Conservation (phyloP, 1,284 basidiomycete genomes). For the Sanguinoderma infundibulare region DNA sequence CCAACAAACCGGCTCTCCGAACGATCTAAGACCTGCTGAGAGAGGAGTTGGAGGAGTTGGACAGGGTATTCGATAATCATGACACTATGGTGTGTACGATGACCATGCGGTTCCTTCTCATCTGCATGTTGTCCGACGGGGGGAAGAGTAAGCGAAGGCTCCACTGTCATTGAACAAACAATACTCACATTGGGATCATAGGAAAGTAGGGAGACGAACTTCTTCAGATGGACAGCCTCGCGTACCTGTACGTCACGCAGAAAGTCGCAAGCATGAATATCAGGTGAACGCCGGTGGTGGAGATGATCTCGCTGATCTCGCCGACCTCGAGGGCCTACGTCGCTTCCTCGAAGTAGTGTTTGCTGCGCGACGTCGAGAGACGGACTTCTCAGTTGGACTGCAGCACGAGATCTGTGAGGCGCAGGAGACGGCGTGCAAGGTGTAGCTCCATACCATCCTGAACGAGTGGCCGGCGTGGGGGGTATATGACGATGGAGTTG, state of each 20-base stretch:
- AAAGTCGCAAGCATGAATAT: neutral
- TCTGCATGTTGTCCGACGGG: too few relatives aligned
- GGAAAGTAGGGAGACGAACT: conserved; percentile 72
- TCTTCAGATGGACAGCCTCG: conserved; percentile 86
- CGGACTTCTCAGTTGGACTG: conserved; percentile 74
- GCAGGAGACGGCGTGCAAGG: neutral
- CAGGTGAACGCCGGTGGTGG: conserved; percentile 78
- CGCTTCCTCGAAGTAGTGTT: conserved; percentile 95
- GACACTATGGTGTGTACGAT: too few relatives aligned
- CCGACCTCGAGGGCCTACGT: conserved; percentile 84
- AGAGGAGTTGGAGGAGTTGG: too few relatives aligned
- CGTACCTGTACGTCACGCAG: conserved; percentile 56
- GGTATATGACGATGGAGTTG: neutral
- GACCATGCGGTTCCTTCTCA: too few relatives aligned
- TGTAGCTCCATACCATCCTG: neutral
- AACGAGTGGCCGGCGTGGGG: neutral
- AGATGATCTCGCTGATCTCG: conserved; percentile 85
- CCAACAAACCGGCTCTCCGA: too few relatives aligned
- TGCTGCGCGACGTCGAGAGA: conserved; percentile 77
- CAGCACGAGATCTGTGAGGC: neutral
- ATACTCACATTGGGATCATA: conserved; percentile 73
- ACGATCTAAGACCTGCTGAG: too few relatives aligned
- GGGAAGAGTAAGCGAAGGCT: too few relatives aligned
- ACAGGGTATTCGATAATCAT: too few relatives aligned
- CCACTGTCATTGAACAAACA: too few relatives aligned